phyloP scores from a whole-genome alignment of 2,329 filamentous ascomycete species.

The Paramyrothecium sp. region DNA sequence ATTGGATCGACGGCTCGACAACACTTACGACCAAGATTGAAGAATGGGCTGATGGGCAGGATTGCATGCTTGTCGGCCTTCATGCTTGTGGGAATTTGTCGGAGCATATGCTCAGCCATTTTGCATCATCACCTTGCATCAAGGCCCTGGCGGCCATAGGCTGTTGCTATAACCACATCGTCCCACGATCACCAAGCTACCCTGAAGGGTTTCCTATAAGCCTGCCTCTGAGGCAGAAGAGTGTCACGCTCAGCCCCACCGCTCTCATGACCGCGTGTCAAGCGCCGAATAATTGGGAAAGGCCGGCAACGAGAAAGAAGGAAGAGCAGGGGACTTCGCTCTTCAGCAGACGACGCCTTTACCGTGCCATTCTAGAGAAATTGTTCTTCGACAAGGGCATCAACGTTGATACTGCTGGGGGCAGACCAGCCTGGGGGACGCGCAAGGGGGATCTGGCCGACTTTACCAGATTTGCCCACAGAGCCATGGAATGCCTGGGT shows the following conservation, averaged over 20 bases:
- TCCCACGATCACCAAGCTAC: slow-evolving; percentile 29
- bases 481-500: slow-evolving; percentile 20
- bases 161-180: slow-evolving; percentile 32
- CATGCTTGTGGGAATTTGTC: slow-evolving; percentile 31
- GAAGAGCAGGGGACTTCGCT: slow-evolving; percentile 9
- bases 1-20: slow-evolving; percentile 24
- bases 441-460: slow-evolving; percentile 23
- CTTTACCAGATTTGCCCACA: slow-evolving; percentile 21
- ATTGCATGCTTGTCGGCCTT: slow-evolving; percentile 28
- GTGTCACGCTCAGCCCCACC: slow-evolving; percentile 23
- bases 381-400: slow-evolving; percentile 22
- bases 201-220: slow-evolving; percentile 38
- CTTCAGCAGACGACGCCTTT: slow-evolving; percentile 22
- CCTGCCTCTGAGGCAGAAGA: slow-evolving; percentile 15
- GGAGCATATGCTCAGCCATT: slow-evolving; percentile 30
- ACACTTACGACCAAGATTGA: slow-evolving; percentile 17
- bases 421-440: slow-evolving; percentile 25
- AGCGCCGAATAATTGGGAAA: slow-evolving; percentile 29
- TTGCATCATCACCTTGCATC: slow-evolving; percentile 16
- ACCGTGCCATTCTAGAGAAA: slow-evolving; percentile 24
- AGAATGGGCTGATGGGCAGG: slow-evolving; percentile 21
- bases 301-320: slow-evolving; percentile 8
- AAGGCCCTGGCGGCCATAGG: slow-evolving; percentile 22
- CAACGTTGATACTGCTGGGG: slow-evolving; percentile 1
- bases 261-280: slow-evolving; percentile 31